Evolutionary conservation across 1,284 basidiomycete genomes (phyloP).

Genomic region (Sporisorium sorghi): DNA sequence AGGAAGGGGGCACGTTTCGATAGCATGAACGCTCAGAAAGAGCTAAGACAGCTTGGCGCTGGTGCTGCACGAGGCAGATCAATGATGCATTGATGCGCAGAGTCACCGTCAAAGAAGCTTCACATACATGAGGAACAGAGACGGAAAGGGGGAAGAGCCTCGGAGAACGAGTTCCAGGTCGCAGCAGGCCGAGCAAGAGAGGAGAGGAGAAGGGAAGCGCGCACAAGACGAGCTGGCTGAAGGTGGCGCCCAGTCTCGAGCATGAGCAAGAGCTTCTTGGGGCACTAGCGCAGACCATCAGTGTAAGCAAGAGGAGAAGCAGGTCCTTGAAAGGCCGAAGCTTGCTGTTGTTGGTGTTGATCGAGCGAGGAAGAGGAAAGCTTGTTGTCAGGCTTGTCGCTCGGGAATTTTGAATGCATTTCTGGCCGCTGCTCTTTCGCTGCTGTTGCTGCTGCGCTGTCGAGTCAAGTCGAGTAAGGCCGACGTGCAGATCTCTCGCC

Average conservation of each 20-base stretch:
- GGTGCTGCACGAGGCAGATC: conserved; percentile 18
- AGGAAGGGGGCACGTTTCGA: conserved; percentile 11
- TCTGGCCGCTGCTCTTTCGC: too few species aligned
- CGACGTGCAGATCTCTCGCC: conserved; percentile 32
- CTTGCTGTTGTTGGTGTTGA: not conserved
- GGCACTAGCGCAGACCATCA: not conserved
- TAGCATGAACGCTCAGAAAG: not conserved
- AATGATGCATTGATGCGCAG: conserved; percentile 14
- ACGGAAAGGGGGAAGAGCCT: not conserved
- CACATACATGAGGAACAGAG: not conserved
- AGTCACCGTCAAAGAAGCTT: conserved; percentile 8
- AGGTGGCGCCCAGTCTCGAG: not conserved
- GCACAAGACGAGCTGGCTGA: not conserved
- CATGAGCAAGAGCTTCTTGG: not conserved
- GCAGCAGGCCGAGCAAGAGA: not conserved
- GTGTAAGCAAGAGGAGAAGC: not conserved
- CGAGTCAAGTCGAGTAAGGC: conserved; percentile 11
- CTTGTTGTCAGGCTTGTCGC: conserved; percentile 4
- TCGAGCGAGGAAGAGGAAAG: not conserved
- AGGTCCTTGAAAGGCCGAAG: not conserved
- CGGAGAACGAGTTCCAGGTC: not conserved
- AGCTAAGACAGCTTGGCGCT: not conserved
- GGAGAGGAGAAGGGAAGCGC: not conserved
- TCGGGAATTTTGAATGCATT: conserved; percentile 35
- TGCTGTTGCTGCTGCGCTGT: conserved; percentile 4